Evolutionary conservation across 2,329 filamentous ascomycete genomes (phyloP).

Genomic region (Delphinella strobiligena): DNA sequence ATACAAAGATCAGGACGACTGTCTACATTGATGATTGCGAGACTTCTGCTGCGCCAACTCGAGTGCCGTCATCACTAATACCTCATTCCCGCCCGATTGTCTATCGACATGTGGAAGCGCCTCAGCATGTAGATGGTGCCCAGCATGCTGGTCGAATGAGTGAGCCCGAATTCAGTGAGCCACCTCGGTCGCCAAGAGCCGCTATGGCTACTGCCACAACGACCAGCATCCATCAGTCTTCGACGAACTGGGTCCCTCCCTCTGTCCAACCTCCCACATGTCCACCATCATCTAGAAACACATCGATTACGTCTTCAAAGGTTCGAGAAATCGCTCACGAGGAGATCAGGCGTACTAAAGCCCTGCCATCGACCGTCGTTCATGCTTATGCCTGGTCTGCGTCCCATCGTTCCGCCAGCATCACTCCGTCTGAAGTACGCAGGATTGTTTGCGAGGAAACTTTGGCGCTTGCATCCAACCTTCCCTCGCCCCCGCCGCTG

Average conservation of each 20-base stretch:
- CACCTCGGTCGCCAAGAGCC: background rate
- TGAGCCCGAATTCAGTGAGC: background rate
- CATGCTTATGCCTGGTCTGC: background rate
- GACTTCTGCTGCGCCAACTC: background rate
- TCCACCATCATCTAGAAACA: background rate
- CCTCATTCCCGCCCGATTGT: background rate
- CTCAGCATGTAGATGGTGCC: background rate
- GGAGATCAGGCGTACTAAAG: background rate
- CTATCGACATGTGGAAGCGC: background rate
- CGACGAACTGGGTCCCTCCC: background rate
- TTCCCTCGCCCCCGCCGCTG: slow-evolving; percentile 10
- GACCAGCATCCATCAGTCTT: background rate
- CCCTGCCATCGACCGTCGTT: background rate
- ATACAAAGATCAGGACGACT: slow-evolving; percentile 3
- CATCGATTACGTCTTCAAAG: background rate
- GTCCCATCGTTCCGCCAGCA: background rate
- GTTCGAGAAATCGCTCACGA: background rate
- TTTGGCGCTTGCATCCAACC: background rate
- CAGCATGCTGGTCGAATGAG: background rate
- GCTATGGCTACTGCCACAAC: background rate
- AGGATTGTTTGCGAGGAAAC: slow-evolving; percentile 9
- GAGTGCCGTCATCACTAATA: background rate
- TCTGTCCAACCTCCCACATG: background rate
- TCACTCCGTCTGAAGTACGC: background rate
- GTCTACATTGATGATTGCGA: background rate